A percentile compares a stretch with the other conserved stretches of the same genome.
phyloP scores from a whole-genome alignment of 2,329 filamentous ascomycete genomes.

The Colletotrichum sp. region DNA sequence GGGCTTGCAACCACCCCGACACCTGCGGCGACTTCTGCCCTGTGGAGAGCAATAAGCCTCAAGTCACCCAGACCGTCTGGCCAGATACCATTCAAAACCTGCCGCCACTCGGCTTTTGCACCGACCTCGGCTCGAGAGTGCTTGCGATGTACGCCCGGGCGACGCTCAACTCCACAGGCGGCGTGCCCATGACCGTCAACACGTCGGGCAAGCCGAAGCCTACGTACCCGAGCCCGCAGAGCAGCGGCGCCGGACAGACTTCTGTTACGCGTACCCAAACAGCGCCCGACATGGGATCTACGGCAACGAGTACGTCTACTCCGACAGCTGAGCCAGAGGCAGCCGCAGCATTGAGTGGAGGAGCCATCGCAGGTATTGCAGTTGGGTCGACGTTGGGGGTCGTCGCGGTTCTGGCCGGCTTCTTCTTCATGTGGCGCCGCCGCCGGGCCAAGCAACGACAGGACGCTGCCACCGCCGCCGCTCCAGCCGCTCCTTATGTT shows the following conservation, averaged over 20 bases:
- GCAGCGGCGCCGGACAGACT: background rate
- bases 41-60: background rate
- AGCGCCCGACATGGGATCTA: background rate
- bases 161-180: background rate
- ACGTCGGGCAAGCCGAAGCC: background rate
- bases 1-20: slow-evolving; percentile 14
- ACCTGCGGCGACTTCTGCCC: slow-evolving; percentile 10
- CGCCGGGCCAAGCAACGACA: background rate
- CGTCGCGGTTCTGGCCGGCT: background rate
- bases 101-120: background rate
- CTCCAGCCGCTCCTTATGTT: background rate
- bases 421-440: background rate
- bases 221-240: background rate
- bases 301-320: background rate
- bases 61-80: background rate
- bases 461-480: background rate
- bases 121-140: background rate
- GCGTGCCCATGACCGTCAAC: background rate
- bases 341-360: background rate
- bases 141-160: background rate
- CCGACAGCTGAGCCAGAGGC: background rate
- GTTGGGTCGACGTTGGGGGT: background rate
- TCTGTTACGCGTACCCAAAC: background rate
- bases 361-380: slow-evolving; percentile 3
- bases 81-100: background rate